Conservation (phyloP, 768 basidiomycete species). For the Rhodotorula sphaerocarpa region DNA sequence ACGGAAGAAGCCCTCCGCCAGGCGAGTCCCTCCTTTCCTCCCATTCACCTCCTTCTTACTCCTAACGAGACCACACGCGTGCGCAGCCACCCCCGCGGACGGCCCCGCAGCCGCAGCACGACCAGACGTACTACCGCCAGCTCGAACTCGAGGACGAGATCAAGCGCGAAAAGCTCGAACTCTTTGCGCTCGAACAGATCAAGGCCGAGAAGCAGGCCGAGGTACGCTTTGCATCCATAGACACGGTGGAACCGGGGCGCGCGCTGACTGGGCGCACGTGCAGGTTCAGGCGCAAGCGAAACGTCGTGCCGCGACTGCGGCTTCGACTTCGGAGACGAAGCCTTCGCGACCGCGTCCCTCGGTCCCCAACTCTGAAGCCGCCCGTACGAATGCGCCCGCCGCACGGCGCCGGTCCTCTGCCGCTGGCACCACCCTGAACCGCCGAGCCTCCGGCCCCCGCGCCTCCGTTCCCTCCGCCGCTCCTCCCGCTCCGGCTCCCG, state of each 20-base stretch:
- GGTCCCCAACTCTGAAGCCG: too few relatives aligned
- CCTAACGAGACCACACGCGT: too few relatives aligned
- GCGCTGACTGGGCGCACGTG: too few relatives aligned
- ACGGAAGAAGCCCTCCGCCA: slow-evolving; percentile 28
- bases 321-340: too few relatives aligned
- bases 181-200: slow-evolving; percentile 32
- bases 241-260: too few relatives aligned
- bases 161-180: slow-evolving; percentile 35
- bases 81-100: slow-evolving; percentile 5
- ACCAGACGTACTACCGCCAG: slow-evolving; percentile 19
- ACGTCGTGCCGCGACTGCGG: too few relatives aligned
- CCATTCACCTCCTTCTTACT: background rate
- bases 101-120: background rate
- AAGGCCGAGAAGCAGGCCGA: slow-evolving; percentile 27
- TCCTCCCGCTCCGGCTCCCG: background rate
- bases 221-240: background rate
- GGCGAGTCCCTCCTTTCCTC: background rate
- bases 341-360: too few relatives aligned
- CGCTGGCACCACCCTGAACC: too few relatives aligned
- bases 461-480: background rate
- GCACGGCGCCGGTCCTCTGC: too few relatives aligned
- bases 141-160: slow-evolving; percentile 34
- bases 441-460: background rate
- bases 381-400: too few relatives aligned
- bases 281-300: too few relatives aligned